Base-by-base conservation (phyloP, 805 yeast species). In the Candida gorgasii region DNA sequence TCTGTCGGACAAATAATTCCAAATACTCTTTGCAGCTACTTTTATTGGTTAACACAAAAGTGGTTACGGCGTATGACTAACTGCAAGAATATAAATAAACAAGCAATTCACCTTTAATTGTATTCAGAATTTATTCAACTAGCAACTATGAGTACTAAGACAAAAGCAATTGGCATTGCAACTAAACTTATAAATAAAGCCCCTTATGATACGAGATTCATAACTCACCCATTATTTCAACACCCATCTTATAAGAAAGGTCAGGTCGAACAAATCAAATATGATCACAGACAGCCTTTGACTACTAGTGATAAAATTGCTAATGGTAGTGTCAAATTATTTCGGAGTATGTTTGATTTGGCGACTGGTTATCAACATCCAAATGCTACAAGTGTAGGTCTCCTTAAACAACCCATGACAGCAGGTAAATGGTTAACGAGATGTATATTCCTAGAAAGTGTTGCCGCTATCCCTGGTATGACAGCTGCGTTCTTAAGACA, bases 401-500 rank as follows among this genome's bases (percentile, higher is more conserved):
- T 22, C 3, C 11, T 20, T 12, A 22, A 19, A 15, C 22, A 14
- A 15, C 27, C 66, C 40, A 79, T 84, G 86, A 78, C 84, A 4
- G 76, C 75, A 18, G 69, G 66, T 40, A 78, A 80, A 54, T 84
- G 89, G 89, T 52, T 84, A 44, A 75, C 79, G 5, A 59, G 85
- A 40, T 62, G 76, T 43, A 76, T 84, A 28, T 82, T 84, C 52
- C 69, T 84, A 50, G 90, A 84, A 59, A 75, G 82, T 46, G 72
- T 84, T 43, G 90, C 90, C 4, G 89, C 88, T 7, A 86, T 84
- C n/a, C 90, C 90, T 1, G 89, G 90, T 8, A 77, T 82, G 72
- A 85, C 80, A 36, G 90, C 86, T 3, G 84, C 85, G 1, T 84
- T 82, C 62, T 59, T 84, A 32, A 73, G 89, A 44, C 89, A 84